Base-by-base conservation (phyloP, 495 filamentous ascomycete species). In the Talaromyces liani region DNA sequence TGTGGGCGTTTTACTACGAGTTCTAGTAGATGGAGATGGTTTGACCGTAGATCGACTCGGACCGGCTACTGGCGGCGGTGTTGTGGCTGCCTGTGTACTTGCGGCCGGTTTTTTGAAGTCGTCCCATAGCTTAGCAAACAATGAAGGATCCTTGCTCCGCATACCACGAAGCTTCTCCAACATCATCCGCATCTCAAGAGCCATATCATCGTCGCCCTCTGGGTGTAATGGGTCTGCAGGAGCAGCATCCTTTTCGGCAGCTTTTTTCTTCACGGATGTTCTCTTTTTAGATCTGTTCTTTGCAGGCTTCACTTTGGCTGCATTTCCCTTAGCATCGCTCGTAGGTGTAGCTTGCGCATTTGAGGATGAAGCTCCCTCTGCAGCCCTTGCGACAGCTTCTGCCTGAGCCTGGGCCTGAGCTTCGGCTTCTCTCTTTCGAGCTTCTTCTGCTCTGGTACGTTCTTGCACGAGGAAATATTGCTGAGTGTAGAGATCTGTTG, bases 91-190 rank as follows among this genome's bases (percentile, higher is more conserved):
- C 39, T 63, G 62, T 33, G 20, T 25, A 31, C 7, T 24, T 16
- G 53, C n/a, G 39, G 62, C 12, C 14, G 65, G 67, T 63, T 74
- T 74, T 51, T 75, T 75, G 1, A 74, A 49, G 59, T 71, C 63
- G 36, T 76, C 68, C 73, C 73, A 76, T 34, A 76, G 63, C 47
- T 69, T 64, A 16, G 69, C 63, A 39, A 76, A 75, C 8, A 70
- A 49, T 41, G 67, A 63, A 22, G 73, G 73, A 49, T 76, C 70
- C 62, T 71, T 69, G 4, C 72, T 61, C 56, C 75, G 71, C 58
- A 68, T 76, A 10, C 75, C 70, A 5, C 70, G 65, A 65, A 76
- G 76, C 60, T 70, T 75, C 60, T 72, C 69, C 4, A 76, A 65
- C 73, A 76, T 73, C 55, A 49, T 51, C 59, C 67, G 76, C 73